Conservation (phyloP, 371 early-diverging fungal species). For the Haplosporangium sp. region DNA sequence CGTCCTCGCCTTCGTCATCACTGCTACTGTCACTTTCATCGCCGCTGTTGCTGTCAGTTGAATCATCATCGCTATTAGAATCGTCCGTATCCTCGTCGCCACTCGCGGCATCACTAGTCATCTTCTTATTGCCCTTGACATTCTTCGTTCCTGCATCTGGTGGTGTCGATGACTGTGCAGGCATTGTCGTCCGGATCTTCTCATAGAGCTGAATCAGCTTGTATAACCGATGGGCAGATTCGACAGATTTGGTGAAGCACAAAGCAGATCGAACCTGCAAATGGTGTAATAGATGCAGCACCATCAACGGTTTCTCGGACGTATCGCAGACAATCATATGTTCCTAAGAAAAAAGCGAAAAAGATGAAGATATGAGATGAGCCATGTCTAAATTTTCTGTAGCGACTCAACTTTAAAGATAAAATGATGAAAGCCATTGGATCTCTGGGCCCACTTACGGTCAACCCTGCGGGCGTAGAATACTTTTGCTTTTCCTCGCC, state of each 20-base stretch:
- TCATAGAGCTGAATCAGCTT: conserved; percentile 74
- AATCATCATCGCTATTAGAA: not conserved
- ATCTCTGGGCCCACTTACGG: conserved; percentile 35
- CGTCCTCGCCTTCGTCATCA: conserved; percentile 14
- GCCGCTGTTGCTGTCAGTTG: conserved; percentile 20
- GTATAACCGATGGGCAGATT: conserved; percentile 83
- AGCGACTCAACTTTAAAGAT: not conserved
- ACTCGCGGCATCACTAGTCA: not conserved
- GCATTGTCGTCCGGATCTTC: conserved; percentile 18
- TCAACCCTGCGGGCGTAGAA: conserved; percentile 72
- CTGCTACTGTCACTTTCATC: conserved; percentile 21
- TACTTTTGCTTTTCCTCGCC: conserved; percentile 60
- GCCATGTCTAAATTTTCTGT: not conserved
- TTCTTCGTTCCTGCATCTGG: conserved; percentile 2
- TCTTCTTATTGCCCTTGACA: conserved; percentile 2
- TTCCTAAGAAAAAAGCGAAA: conserved; percentile 56
- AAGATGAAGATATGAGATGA: not conserved
- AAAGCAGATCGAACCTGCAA: conserved; percentile 74
- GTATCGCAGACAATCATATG: conserved; percentile 71
- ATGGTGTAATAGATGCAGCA: conserved; percentile 81
- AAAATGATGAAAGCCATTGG: not conserved
- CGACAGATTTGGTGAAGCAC: conserved; percentile 91
- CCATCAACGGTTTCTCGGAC: conserved; percentile 78
- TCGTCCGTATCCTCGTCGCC: conserved; percentile 1
- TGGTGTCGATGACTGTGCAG: conserved; percentile 1